These are phyloP conservation scores for Candida parachauliodes DNA, from an alignment of 805 yeast species.

Conservation along the genomic window DNA sequence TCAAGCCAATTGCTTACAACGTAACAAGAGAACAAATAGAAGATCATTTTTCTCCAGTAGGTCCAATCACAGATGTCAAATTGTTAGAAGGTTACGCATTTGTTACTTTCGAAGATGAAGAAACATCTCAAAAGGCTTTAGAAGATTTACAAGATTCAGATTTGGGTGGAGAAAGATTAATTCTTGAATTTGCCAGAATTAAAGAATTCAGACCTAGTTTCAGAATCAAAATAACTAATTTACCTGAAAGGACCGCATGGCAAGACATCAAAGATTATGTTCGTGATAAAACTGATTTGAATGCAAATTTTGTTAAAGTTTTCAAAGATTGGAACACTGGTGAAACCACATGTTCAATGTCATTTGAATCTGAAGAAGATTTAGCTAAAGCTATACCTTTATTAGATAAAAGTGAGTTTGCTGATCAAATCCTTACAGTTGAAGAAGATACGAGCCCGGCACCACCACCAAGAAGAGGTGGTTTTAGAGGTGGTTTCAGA, in stretches of 20 bases:
- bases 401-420: conserved; percentile 67
- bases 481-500: conserved; percentile 29
- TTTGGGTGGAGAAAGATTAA: conserved; percentile 48
- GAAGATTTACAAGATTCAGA: conserved; percentile 43
- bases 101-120: conserved; percentile 73
- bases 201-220: conserved; percentile 67
- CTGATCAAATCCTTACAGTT: conserved; percentile 65
- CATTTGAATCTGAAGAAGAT: conserved; percentile 65
- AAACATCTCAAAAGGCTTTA: conserved; percentile 48
- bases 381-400: conserved; percentile 70
- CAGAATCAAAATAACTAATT: conserved; percentile 64
- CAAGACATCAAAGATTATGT: conserved; percentile 89
- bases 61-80: conserved; percentile 65
- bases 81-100: conserved; percentile 84
- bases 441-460: conserved; percentile 74
- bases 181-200: conserved; percentile 53
- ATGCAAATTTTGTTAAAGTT: conserved; percentile 58
- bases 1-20: conserved; percentile 61
- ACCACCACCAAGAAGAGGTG: conserved; percentile 48
- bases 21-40: conserved; percentile 53
- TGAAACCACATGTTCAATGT: conserved; percentile 49
- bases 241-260: conserved; percentile 80
- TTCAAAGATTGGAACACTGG: conserved; percentile 47
- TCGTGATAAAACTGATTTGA: conserved; percentile 63
- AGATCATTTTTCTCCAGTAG: conserved; percentile 63